Evolutionary conservation across 768 basidiomycete species (phyloP), one percentile per base, ranked within the genome.

Genomic region (Tephrocybe rancida): DNA sequence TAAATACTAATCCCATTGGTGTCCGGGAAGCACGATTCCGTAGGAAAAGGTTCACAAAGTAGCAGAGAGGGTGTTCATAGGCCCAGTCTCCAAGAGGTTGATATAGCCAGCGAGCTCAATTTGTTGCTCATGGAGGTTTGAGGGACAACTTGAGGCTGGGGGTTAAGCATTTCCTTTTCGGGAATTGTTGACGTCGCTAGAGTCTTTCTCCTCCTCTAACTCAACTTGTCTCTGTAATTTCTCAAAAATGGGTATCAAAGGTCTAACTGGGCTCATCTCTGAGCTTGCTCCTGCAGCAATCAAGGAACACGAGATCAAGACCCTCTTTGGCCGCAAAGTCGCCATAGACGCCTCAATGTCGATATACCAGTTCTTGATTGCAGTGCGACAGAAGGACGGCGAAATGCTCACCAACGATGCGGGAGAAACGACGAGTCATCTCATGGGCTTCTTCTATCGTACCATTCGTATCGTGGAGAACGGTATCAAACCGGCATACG

Each of bases 271-370:
- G 9, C 80, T 99, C 19, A 79, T 99, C 56, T 86, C 85, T 7
- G 90, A 98, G 65, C 86, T 96, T 71, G 93, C 97, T 5, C 97
- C 97, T 1, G 84, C 79, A 46, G 78, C 90, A 8, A 93, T 97
- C 62, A 82, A 88, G 69, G 93, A 95, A 61, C 92, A 95, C 67
- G 92, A 96, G 34, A 98, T 98, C 52, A 96, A 97, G 75, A 95
- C 92, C 22, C 86, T 99, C 39, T 98, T 99, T 61, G 96, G 97
- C 1, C 87, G 97, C 62, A 98, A 98, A 76, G 95, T 98, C 60
- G 96, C 96, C 54, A 93, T 99, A 60, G 97, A 99, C 78, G 97
- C 97, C 67, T 95, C 92, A 55, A 94, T 95, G 92, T 91, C 88
- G 2, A 95, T 95, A 47, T 96, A 95, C 78, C 94, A 96, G 67